These are phyloP conservation scores for Teunomyces lycoperdinae DNA, from an alignment of 805 yeast species.

Conservation along the genomic window DNA sequence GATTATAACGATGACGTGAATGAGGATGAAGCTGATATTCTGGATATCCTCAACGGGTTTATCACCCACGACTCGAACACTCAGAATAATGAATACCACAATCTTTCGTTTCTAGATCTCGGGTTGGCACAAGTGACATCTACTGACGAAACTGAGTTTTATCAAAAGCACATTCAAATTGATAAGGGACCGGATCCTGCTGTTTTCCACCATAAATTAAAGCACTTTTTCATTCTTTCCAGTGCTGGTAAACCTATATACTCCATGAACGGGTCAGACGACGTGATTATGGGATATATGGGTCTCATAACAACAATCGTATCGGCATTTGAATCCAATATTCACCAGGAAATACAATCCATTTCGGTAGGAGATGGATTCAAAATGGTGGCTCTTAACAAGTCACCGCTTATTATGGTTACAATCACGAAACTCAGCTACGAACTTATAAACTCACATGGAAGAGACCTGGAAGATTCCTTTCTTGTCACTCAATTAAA, in stretches of 20 bases:
- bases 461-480: constrained; percentile 12
- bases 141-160: constrained; percentile 11
- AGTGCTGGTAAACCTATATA: constrained; percentile 88
- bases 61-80: constrained; percentile 10
- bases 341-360: constrained; percentile 40
- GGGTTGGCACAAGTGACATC: background rate
- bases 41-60: constrained; percentile 20
- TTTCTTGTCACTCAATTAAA: constrained; percentile 53
- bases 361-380: constrained; percentile 51
- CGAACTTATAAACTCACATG: constrained; percentile 39
- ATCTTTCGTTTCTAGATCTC: background rate
- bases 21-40: constrained; percentile 22
- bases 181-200: constrained; percentile 13
- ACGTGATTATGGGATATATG: constrained; percentile 62
- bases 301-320: constrained; percentile 81
- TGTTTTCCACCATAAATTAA: constrained; percentile 36
- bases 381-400: constrained; percentile 56
- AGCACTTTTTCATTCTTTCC: constrained; percentile 77
- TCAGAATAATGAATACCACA: background rate
- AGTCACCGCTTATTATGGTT: constrained; percentile 68
- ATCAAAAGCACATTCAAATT: constrained; percentile 12
- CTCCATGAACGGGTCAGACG: constrained; percentile 72
- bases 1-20: constrained; percentile 7
- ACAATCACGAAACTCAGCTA: constrained; percentile 56
- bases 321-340: constrained; percentile 56